Conservation (phyloP, 805 yeast genomes). For the Candida tibetensis region DNA sequence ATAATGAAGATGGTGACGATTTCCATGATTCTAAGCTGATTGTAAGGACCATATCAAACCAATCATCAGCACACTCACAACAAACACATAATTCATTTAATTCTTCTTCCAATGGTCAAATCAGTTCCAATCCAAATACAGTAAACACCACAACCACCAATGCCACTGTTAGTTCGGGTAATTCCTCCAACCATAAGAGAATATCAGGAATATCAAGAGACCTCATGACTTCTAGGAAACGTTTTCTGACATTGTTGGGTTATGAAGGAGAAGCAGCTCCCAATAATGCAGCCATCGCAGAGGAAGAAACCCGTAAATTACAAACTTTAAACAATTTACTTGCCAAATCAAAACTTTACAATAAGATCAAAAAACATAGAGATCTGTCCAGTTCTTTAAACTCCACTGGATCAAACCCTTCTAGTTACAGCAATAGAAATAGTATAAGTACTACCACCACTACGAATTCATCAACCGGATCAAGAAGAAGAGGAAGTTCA, state of each 20-base stretch:
- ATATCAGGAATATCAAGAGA: conserved; percentile 3
- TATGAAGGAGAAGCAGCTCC: conserved; percentile 5
- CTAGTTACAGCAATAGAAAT: conserved; percentile 19
- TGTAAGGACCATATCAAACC: conserved; percentile 13
- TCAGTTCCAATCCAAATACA: not conserved
- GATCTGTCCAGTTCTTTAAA: conserved; percentile 32
- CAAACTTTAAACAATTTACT: conserved; percentile 22
- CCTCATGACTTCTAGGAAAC: conserved; percentile 4
- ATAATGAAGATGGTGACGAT: conserved; percentile 14
- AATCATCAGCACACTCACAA: conserved; percentile 11
- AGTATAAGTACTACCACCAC: conserved; percentile 21
- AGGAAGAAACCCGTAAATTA: conserved; percentile 18
- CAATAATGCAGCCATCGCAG: not conserved
- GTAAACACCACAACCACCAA: not conserved
- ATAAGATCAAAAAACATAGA: conserved; percentile 34
- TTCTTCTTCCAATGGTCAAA: not conserved
- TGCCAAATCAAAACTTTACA: conserved; percentile 36
- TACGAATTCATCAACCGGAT: conserved; percentile 19
- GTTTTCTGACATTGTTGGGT: conserved; percentile 8
- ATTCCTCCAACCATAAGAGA: conserved; percentile 2
- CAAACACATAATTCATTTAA: conserved; percentile 10
- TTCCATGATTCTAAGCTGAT: conserved; percentile 15
- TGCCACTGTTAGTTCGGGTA: not conserved
- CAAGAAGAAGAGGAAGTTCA: conserved; percentile 18
- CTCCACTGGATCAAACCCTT: conserved; percentile 19